phyloP scores from a whole-genome alignment of 2,329 filamentous ascomycete genomes.

The Curvularia sp. region DNA sequence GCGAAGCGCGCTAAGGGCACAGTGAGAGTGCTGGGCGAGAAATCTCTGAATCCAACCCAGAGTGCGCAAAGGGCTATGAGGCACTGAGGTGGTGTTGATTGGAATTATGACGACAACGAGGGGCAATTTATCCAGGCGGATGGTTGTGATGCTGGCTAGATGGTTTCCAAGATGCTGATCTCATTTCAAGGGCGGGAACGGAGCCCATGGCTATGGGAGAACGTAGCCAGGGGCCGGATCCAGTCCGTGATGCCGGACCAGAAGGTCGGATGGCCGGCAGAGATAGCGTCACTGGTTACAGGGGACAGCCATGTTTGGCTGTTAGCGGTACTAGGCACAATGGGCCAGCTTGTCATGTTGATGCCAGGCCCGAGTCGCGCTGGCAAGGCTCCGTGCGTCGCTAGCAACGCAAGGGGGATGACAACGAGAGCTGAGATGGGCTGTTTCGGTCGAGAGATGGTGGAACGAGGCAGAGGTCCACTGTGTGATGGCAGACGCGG shows the following conservation, averaged over 20 bases:
- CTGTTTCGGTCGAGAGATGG: background rate
- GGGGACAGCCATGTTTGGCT: background rate
- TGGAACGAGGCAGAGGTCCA: background rate
- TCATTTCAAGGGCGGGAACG: background rate
- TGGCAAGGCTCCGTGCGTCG: background rate
- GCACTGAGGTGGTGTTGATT: background rate
- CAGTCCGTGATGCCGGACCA: conserved; percentile 8
- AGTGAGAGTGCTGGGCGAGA: conserved; percentile 2
- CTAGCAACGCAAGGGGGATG: background rate
- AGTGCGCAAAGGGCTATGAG: background rate
- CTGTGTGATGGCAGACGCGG: background rate
- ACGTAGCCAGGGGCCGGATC: conserved; percentile 4
- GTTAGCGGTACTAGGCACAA: background rate
- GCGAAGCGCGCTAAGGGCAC: conserved; percentile 4
- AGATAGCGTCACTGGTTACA: conserved; percentile 3
- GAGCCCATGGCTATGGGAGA: conserved; percentile 10
- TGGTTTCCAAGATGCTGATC: conserved; percentile 7
- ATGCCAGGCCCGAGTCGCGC: conserved; percentile 2
- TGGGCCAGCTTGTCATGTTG: conserved; percentile 9
- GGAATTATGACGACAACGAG: background rate
- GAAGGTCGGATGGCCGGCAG: conserved; percentile 10
- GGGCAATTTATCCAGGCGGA: conserved; percentile 4
- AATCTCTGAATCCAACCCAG: background rate
- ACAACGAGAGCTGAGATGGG: background rate
- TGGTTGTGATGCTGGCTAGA: background rate